Conservation (phyloP, 352 stramenopile species). For the Phytophthora pluvialis region DNA sequence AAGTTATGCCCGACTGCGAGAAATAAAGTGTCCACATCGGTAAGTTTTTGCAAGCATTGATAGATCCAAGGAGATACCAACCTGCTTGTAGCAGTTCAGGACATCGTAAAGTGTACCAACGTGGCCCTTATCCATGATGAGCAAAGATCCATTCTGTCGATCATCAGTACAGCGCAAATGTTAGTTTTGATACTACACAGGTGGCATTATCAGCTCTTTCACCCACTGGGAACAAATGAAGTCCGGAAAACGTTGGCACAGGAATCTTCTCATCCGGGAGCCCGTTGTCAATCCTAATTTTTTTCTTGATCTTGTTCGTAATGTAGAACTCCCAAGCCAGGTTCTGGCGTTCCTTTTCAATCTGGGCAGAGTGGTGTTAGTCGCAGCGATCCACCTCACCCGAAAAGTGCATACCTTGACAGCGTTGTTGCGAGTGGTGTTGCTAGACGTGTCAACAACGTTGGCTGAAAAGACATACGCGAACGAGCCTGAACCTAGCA, state of each 20-base stretch:
- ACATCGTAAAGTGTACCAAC: conserved; percentile 81
- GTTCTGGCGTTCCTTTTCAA: conserved; percentile 73
- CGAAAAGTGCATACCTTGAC: conserved; percentile 58
- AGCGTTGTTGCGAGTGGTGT: conserved; percentile 44
- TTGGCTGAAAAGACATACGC: conserved; percentile 75
- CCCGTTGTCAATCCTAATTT: conserved; percentile 29
- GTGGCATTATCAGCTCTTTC: conserved; percentile 4
- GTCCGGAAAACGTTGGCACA: conserved; percentile 48
- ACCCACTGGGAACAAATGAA: conserved; percentile 72
- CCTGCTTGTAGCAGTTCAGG: conserved; percentile 82
- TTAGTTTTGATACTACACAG: neutral
- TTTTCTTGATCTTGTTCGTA: conserved; percentile 58
- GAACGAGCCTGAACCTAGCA: conserved; percentile 79
- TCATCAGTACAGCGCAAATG: conserved; percentile 3
- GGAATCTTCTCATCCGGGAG: conserved; percentile 35
- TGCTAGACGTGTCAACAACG: conserved; percentile 32
- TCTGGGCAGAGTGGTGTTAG: conserved; percentile 38
- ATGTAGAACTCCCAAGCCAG: conserved; percentile 87
- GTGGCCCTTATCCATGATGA: conserved; percentile 77
- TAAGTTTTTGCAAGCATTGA: conserved; percentile 1
- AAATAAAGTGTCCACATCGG: neutral
- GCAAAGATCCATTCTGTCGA: conserved; percentile 71
- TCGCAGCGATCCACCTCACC: neutral
- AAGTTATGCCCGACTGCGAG: conserved; percentile 51
- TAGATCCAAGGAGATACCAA: conserved; percentile 20